These are phyloP conservation scores for Corniculantispora saksenae DNA, from an alignment of 2,329 filamentous ascomycete genomes.

Conservation along the genomic window DNA sequence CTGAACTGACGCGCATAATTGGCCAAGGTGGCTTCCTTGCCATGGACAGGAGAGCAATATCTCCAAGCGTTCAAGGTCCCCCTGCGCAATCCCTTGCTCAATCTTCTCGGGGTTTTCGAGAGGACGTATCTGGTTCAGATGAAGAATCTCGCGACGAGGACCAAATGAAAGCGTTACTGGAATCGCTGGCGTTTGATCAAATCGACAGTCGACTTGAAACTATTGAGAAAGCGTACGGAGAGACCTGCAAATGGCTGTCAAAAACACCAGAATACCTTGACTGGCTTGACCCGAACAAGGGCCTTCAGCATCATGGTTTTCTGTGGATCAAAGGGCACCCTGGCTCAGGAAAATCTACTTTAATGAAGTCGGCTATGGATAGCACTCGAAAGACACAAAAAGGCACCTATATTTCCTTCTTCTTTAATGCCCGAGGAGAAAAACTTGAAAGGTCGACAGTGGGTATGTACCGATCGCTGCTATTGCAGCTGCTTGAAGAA, in stretches of 20 bases:
- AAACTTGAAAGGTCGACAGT: constrained; percentile 43
- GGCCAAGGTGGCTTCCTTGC: no score
- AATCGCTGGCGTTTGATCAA: constrained; percentile 21
- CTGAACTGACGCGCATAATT: no score
- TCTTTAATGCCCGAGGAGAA: constrained; percentile 49
- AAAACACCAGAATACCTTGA: constrained; percentile 5
- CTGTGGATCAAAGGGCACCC: constrained; percentile 51
- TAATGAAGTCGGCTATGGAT: constrained; percentile 41
- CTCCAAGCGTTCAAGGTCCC: no score
- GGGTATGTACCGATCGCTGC: constrained; percentile 51
- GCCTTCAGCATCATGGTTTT: constrained; percentile 36
- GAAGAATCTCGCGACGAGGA: no score
- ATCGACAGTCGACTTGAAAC: constrained; percentile 19
- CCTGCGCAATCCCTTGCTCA: no score
- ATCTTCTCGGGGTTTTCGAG: no score
- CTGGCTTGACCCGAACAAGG: constrained; percentile 16
- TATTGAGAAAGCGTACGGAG: constrained; percentile 20
- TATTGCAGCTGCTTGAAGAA: constrained; percentile 45
- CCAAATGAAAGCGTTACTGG: no score
- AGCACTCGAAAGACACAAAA: constrained; percentile 18
- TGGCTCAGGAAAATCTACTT: constrained; percentile 47
- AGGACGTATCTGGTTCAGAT: no score
- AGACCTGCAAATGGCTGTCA: constrained; percentile 27
- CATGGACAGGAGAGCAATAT: no score
- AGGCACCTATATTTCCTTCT: constrained; percentile 41